Percentiles rank a stretch among this genome's conserved stretches.
Conservation (phyloP, 768 basidiomycete genomes). For the Mrakia hoshinonis region DNA sequence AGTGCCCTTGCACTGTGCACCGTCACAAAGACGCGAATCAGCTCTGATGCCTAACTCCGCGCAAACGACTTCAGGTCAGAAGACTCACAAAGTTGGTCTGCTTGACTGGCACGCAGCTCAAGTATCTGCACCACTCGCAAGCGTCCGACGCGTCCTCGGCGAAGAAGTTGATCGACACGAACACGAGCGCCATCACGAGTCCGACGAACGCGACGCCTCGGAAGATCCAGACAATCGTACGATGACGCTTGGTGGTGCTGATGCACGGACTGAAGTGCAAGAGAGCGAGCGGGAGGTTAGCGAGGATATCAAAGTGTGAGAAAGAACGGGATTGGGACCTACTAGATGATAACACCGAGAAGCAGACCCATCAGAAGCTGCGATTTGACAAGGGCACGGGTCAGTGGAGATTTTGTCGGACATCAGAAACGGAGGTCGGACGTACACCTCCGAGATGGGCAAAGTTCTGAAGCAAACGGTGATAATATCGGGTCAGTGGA, state of each 20-base stretch:
- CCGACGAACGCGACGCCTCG: conserved; percentile 66
- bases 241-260: conserved; percentile 65
- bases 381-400: too few species aligned
- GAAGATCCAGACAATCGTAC: conserved; percentile 60
- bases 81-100: conserved; percentile 13
- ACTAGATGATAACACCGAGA: conserved; percentile 67
- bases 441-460: conserved; percentile 63
- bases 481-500: neutral
- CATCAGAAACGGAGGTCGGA: too few species aligned
- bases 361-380: conserved; percentile 49
- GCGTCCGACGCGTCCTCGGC: conserved; percentile 76
- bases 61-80: neutral
- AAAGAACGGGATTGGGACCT: neutral
- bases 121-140: conserved; percentile 42
- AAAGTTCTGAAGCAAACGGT: conserved; percentile 51
- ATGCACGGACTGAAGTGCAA: conserved; percentile 56
- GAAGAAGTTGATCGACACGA: conserved; percentile 64
- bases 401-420: too few species aligned
- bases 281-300: neutral
- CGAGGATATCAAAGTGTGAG: too few species aligned
- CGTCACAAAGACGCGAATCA: neutral
- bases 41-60: neutral
- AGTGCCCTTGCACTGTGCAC: conserved; percentile 23
- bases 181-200: conserved; percentile 67
- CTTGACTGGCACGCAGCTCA: conserved; percentile 14